A percentile compares a stretch with the other conserved stretches of the same genome.
Evolutionary conservation across 768 basidiomycete genomes (phyloP).

Genomic region (Pholiota molesta): DNA sequence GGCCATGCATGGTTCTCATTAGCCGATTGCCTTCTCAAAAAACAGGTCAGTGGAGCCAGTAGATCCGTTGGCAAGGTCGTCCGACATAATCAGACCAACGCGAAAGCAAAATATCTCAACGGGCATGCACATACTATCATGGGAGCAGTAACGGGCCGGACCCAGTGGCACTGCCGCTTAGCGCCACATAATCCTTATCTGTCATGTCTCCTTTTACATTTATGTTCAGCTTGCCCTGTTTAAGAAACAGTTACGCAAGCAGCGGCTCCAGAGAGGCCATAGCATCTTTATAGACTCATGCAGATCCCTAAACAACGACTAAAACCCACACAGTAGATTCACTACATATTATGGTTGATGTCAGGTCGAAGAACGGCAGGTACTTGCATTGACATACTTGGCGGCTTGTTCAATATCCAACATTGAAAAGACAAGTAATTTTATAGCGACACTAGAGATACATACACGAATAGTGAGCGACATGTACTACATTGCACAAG

Average conservation of each 20-base stretch:
- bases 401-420: too few species aligned
- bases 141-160: too few species aligned
- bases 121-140: too few species aligned
- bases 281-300: not conserved
- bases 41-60: not conserved
- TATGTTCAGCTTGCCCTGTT: not conserved
- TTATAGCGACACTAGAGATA: slow-evolving; percentile 11
- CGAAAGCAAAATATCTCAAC: not conserved
- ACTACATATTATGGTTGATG: too few species aligned
- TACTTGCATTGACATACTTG: too few species aligned
- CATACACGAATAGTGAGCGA: slow-evolving; percentile 4
- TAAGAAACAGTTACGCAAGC: not conserved
- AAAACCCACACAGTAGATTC: too few species aligned
- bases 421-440: not conserved
- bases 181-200: slow-evolving; percentile 1
- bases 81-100: not conserved
- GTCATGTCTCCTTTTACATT: not conserved
- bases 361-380: too few species aligned
- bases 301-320: not conserved
- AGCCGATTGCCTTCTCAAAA: not conserved
- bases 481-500: slow-evolving; percentile 2
- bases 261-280: not conserved
- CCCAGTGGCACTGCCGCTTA: not conserved
- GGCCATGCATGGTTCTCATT: not conserved
- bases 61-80: not conserved